Evolutionary conservation across 331 rosid species (phyloP).

Genomic region (Pyrus hybrid): DNA sequence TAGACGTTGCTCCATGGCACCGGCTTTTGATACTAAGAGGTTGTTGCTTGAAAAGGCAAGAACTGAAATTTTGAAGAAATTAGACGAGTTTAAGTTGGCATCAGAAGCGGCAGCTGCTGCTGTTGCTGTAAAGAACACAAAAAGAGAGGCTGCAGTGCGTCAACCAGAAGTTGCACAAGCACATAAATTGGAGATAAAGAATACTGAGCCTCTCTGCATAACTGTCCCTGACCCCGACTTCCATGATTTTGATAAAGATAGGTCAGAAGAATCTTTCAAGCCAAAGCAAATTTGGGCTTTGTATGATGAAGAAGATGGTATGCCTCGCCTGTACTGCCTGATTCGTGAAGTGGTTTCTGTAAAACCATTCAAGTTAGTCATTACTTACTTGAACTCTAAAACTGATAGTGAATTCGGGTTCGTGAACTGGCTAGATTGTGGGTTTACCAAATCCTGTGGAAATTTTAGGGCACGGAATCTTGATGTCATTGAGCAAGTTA

Average conservation of each 20-base stretch:
- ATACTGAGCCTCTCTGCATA: slow-evolving; percentile 43
- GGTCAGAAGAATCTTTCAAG: slow-evolving; percentile 88
- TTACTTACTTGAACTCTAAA: slow-evolving; percentile 86
- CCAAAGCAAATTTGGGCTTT: slow-evolving; percentile 99
- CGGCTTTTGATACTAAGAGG: slow-evolving; percentile 63
- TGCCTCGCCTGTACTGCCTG: slow-evolving; percentile 97
- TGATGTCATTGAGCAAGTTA: slow-evolving; percentile 81
- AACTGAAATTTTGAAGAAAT: slow-evolving; percentile 61
- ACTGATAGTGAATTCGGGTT: slow-evolving; percentile 81
- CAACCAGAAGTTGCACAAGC: slow-evolving; percentile 26
- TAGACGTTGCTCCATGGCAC: slow-evolving; percentile 60
- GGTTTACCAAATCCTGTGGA: slow-evolving; percentile 98
- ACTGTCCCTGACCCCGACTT: slow-evolving; percentile 95
- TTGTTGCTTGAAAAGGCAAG: slow-evolving; percentile 84
- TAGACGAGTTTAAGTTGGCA: slow-evolving; percentile 49
- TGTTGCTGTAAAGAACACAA: slow-evolving; percentile 28
- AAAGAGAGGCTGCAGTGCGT: slow-evolving; percentile 33
- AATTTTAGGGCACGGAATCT: slow-evolving; percentile 76
- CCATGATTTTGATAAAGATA: slow-evolving; percentile 90
- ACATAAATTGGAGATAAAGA: slow-evolving; percentile 36
- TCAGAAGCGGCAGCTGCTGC: slow-evolving; percentile 15
- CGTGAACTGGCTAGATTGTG: slow-evolving; percentile 81
- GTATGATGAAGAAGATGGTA: slow-evolving; percentile 96
- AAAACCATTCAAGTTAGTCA: slow-evolving; percentile 73
- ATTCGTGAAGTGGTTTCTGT: slow-evolving; percentile 85